Conservation (phyloP, 345 rosid genomes). For the Salix purpurea region DNA sequence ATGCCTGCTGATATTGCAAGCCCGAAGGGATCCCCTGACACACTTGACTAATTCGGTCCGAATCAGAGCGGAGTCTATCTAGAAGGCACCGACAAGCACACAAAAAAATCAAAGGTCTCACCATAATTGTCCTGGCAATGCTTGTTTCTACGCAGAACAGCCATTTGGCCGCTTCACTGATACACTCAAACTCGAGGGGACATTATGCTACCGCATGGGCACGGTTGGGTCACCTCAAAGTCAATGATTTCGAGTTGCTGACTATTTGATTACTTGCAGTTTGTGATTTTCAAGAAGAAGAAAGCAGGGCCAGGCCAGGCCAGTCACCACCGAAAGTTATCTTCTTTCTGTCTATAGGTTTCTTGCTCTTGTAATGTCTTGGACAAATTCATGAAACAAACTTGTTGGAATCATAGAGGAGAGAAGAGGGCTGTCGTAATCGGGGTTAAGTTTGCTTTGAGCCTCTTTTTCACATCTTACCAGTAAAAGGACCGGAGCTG, state of each 20-base stretch:
- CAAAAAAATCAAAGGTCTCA: not conserved
- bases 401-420: too few species aligned
- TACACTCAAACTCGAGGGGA: not conserved
- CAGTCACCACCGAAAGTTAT: not conserved
- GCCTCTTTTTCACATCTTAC: too few species aligned
- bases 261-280: constrained; percentile 1
- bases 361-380: too few species aligned
- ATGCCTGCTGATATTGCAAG: too few species aligned
- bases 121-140: not conserved
- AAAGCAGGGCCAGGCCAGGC: not conserved
- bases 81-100: not conserved
- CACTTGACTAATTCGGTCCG: not conserved
- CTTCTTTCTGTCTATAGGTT: not conserved
- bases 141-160: not conserved
- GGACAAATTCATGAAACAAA: too few species aligned
- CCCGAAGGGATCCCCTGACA: not conserved
- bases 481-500: too few species aligned
- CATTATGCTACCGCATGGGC: not conserved
- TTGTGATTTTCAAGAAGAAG: not conserved
- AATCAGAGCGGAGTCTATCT: not conserved
- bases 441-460: too few species aligned
- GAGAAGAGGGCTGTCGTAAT: too few species aligned
- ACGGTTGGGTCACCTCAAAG: not conserved
- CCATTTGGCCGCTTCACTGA: too few species aligned
- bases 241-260: not conserved